phyloP scores from a whole-genome alignment of 768 basidiomycete species.

The Leccinum subgranulosum region DNA sequence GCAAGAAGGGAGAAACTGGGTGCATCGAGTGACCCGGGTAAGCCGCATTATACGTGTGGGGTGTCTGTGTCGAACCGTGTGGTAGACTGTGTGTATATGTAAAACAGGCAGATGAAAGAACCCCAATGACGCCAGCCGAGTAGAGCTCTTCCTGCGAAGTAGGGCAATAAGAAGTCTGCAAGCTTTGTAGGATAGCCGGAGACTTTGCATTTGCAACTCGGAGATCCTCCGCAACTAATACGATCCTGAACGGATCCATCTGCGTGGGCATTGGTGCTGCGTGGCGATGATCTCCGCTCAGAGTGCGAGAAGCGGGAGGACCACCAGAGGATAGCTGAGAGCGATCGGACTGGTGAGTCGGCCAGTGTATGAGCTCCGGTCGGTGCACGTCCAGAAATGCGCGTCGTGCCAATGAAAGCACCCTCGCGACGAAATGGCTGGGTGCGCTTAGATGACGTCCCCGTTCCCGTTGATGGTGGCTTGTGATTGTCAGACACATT shows the following conservation, averaged over 20 bases:
- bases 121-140: neutral
- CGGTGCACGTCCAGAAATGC: conserved; percentile 15
- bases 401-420: conserved; percentile 15
- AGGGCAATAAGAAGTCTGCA: too few species aligned
- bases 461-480: neutral
- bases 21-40: neutral
- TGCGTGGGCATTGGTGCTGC: too few species aligned
- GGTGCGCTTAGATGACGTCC: conserved; percentile 6
- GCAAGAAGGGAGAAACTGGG: too few species aligned
- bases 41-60: neutral
- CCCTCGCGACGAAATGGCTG: conserved; percentile 17
- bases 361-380: neutral
- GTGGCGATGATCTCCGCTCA: too few species aligned
- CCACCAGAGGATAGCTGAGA: neutral
- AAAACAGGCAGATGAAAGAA: neutral
- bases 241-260: too few species aligned
- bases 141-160: neutral
- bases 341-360: conserved; percentile 9
- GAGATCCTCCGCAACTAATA: too few species aligned
- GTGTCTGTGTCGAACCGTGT: too few species aligned
- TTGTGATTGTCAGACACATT: neutral
- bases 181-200: neutral
- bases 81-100: too few species aligned
- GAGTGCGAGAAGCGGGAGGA: neutral
- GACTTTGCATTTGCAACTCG: neutral